These are phyloP conservation scores for Fusarium acutatum DNA, from an alignment of 2,329 filamentous ascomycete genomes.

Conservation along the genomic window DNA sequence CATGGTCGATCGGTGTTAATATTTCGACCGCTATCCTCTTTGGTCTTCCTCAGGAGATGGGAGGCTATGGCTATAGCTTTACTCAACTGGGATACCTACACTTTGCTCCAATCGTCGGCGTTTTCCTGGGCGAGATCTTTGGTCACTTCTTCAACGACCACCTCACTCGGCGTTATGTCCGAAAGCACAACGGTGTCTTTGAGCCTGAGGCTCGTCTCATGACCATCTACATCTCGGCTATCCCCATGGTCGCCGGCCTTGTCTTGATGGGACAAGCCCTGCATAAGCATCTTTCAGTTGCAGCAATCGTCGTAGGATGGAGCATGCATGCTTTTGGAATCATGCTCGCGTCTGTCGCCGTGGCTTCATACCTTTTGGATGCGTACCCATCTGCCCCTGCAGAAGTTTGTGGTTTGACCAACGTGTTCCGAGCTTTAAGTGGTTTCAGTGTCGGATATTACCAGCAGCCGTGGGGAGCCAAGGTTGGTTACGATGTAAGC, in stretches of 20 bases:
- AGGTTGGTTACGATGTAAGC: constrained; percentile 48
- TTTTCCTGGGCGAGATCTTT: constrained; percentile 60
- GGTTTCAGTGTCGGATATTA: constrained; percentile 60
- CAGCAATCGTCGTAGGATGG: constrained; percentile 48
- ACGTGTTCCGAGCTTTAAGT: constrained; percentile 49
- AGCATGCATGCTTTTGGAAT: constrained; percentile 64
- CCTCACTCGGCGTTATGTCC: constrained; percentile 55
- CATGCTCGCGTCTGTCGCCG: constrained; percentile 59
- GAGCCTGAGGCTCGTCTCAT: constrained; percentile 65
- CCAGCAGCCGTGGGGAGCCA: constrained; percentile 54
- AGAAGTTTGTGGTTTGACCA: constrained; percentile 56
- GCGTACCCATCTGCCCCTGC: constrained; percentile 58
- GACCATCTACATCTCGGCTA: constrained; percentile 56
- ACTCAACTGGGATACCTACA: constrained; percentile 64
- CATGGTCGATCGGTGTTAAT: constrained; percentile 64
- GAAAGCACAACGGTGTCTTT: constrained; percentile 58
- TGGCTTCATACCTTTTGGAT: constrained; percentile 59
- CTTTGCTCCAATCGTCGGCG: constrained; percentile 64
- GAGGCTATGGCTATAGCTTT: constrained; percentile 59
- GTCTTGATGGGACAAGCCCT: constrained; percentile 63
- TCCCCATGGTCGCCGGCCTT: constrained; percentile 59
- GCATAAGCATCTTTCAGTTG: constrained; percentile 50
- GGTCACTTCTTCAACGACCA: constrained; percentile 67
- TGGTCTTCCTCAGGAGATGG: constrained; percentile 36
- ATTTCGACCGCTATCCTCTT: constrained; percentile 64